Evolutionary conservation across 2,329 filamentous ascomycete species (phyloP).

Genomic region (Penicillium polonicum): DNA sequence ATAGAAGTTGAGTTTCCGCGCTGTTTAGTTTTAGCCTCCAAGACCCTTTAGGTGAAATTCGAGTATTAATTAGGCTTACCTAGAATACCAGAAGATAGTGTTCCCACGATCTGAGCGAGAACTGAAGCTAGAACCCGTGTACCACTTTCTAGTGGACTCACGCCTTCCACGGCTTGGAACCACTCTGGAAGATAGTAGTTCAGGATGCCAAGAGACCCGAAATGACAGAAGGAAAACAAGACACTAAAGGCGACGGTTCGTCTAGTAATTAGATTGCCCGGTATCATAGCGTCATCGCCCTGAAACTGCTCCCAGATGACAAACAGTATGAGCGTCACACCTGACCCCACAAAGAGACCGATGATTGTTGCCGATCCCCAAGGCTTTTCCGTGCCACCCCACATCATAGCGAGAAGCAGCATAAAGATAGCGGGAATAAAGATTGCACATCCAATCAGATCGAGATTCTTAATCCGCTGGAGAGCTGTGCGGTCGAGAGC

Average conservation of each 20-base stretch:
- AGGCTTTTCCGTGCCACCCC: conserved; percentile 23
- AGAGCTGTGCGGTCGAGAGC: neutral
- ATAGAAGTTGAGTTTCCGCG: neutral
- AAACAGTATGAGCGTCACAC: conserved; percentile 1
- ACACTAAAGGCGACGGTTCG: neutral
- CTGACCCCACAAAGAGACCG: conserved; percentile 22
- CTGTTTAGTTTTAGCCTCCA: neutral
- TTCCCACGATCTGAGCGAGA: neutral
- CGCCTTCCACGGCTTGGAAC: neutral
- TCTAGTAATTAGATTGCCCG: neutral
- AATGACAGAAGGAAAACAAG: neutral
- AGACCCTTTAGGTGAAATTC: neutral
- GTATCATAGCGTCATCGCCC: conserved; percentile 10
- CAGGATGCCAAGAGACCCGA: neutral
- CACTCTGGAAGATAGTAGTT: neutral
- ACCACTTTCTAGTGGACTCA: neutral
- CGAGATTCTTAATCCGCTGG: conserved; percentile 16
- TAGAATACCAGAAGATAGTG: neutral
- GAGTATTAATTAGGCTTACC: neutral
- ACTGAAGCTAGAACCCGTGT: neutral
- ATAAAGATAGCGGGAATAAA: conserved; percentile 25
- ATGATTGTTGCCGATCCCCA: conserved; percentile 27
- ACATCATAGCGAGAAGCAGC: conserved; percentile 27
- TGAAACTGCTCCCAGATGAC: conserved; percentile 2
- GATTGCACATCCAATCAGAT: conserved; percentile 24